A percentile compares a stretch with the other conserved stretches of the same genome.
phyloP scores from a whole-genome alignment of 805 yeast species.

The Candida broadrunensis region DNA sequence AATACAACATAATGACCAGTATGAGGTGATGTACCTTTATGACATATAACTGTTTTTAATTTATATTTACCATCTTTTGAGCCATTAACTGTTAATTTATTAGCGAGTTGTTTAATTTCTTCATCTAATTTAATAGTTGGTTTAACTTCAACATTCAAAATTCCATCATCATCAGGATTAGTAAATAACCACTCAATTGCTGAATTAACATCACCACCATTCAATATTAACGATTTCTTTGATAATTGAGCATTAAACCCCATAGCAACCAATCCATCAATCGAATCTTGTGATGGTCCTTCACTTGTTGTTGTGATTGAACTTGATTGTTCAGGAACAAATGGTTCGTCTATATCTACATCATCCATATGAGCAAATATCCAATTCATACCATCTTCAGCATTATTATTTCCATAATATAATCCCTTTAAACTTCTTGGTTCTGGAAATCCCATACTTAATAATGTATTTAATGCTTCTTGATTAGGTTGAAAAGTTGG shows the following conservation, averaged over 20 bases:
- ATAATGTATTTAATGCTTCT: constrained; percentile 51
- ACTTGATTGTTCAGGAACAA: constrained; percentile 26
- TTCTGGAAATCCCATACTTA: constrained; percentile 86
- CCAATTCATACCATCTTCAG: constrained; percentile 88
- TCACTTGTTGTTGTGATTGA: constrained; percentile 15
- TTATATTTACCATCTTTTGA: constrained; percentile 35
- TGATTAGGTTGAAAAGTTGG: constrained; percentile 51
- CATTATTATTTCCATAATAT: constrained; percentile 56
- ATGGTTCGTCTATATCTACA: constrained; percentile 66
- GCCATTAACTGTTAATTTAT: constrained; percentile 1
- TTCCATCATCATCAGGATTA: constrained; percentile 77
- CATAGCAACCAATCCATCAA: constrained; percentile 61
- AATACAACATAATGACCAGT: constrained; percentile 92
- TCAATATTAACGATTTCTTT: constrained; percentile 66
- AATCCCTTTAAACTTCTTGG: constrained; percentile 65
- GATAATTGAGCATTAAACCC: constrained; percentile 71
- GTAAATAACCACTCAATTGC: constrained; percentile 91
- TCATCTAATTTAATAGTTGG: constrained; percentile 25
- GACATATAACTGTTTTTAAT: constrained; percentile 72
- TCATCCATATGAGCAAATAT: constrained; percentile 87
- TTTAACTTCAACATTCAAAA: constrained; percentile 22
- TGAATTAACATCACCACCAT: constrained; percentile 59
- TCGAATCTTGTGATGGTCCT: constrained; percentile 31
- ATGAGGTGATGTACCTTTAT: constrained; percentile 85
- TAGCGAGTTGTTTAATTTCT: constrained; percentile 13